Evolutionary conservation across 2,329 filamentous ascomycete genomes (phyloP).

Genomic region (Cladosporium phlei): DNA sequence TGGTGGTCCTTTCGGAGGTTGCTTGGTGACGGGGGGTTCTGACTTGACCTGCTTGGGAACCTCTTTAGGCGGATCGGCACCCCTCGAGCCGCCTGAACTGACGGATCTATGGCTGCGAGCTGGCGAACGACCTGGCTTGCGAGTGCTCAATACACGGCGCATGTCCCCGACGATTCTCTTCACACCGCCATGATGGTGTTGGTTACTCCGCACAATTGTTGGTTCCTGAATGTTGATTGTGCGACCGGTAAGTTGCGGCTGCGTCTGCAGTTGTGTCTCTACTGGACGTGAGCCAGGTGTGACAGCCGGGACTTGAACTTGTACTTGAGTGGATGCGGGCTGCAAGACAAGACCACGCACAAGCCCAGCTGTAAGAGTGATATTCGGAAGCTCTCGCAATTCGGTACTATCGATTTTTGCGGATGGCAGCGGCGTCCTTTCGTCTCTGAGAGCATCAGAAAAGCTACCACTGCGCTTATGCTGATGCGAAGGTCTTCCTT

Average conservation of each 20-base stretch:
- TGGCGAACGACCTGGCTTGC: conserved; percentile 19
- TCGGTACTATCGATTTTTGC: conserved; percentile 39
- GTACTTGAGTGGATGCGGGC: conserved; percentile 75
- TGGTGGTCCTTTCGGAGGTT: conserved; percentile 25
- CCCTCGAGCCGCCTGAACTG: conserved; percentile 57
- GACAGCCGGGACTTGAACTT: conserved; percentile 41
- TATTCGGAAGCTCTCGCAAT: conserved; percentile 47
- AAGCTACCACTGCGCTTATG: conserved; percentile 87
- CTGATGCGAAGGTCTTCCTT: conserved; percentile 36
- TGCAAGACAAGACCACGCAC: conserved; percentile 82
- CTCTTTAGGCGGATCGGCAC: background rate
- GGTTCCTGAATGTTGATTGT: conserved; percentile 15
- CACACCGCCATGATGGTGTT: conserved; percentile 64
- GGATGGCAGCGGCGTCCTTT: conserved; percentile 51
- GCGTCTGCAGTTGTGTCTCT: conserved; percentile 16
- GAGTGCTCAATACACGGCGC: conserved; percentile 68
- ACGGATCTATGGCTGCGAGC: conserved; percentile 19
- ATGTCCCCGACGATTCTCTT: conserved; percentile 83
- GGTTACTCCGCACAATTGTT: conserved; percentile 15
- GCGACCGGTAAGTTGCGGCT: conserved; percentile 16
- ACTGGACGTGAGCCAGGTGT: conserved; percentile 39
- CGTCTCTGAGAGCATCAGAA: conserved; percentile 74
- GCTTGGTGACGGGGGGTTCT: conserved; percentile 20
- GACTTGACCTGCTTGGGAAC: conserved; percentile 7
- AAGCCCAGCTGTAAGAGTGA: conserved; percentile 73